A percentile compares a stretch with the other conserved stretches of the same genome.
Conservation (phyloP, 2,329 filamentous ascomycete genomes). For the Fusarium sp. region DNA sequence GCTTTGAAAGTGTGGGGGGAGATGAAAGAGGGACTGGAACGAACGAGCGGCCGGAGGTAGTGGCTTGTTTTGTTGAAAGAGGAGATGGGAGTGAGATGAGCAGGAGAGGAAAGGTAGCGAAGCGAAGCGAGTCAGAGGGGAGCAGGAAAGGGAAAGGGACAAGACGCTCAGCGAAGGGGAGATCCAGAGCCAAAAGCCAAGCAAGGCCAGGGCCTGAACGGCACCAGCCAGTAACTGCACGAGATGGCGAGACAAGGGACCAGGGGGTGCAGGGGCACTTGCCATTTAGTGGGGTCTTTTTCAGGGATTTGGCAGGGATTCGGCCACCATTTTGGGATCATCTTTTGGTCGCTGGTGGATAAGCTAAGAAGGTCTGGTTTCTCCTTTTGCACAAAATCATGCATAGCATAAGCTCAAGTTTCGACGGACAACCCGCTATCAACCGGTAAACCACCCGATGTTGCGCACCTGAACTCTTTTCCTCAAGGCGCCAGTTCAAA, state of each 20-base stretch:
- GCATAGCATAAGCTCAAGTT: constrained; percentile 21
- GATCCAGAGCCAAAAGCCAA: constrained; percentile 13
- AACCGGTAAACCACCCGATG: not conserved
- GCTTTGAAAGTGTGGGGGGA: constrained; percentile 46
- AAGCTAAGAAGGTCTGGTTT: constrained; percentile 12
- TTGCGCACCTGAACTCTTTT: not conserved
- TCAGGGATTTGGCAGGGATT: constrained; percentile 30
- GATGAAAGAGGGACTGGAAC: constrained; percentile 57
- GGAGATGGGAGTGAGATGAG: constrained; percentile 47
- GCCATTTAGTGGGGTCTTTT: constrained; percentile 15
- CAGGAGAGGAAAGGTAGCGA: constrained; percentile 39
- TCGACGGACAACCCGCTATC: constrained; percentile 4
- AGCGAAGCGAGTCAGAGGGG: constrained; percentile 43
- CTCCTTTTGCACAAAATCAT: constrained; percentile 32
- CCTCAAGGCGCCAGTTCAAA: too few species aligned
- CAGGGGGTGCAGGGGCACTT: constrained; percentile 31
- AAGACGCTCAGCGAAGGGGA: constrained; percentile 32
- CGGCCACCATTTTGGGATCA: constrained; percentile 32
- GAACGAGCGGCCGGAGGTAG: constrained; percentile 52
- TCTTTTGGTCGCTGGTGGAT: constrained; percentile 23
- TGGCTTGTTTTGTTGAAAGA: constrained; percentile 57
- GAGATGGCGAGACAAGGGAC: constrained; percentile 24
- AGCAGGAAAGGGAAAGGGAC: constrained; percentile 40
- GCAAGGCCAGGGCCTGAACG: constrained; percentile 4
- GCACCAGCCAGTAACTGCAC: constrained; percentile 27